Evolutionary conservation across 2,329 filamentous ascomycete species (phyloP).

Genomic region (Ambrosiella cleistominuta): DNA sequence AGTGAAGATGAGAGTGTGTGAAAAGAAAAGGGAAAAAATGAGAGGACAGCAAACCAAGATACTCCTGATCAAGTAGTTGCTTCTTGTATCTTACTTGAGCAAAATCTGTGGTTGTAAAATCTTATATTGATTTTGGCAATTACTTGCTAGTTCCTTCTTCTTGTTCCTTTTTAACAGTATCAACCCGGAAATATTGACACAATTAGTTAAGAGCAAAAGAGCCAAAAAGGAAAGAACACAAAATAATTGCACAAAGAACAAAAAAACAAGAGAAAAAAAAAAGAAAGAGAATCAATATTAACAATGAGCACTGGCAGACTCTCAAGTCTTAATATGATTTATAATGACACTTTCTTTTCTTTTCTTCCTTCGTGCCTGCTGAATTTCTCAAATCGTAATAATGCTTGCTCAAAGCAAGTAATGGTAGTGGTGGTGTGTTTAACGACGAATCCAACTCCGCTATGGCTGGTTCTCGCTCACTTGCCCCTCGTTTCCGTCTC

Average conservation of each 20-base stretch:
- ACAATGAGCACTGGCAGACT: neutral
- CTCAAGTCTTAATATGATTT: neutral
- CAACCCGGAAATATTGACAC: neutral
- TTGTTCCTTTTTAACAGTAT: neutral
- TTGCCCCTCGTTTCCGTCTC: neutral
- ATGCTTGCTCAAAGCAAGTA: too few species aligned
- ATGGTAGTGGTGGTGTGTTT: neutral
- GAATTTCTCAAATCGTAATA: too few species aligned
- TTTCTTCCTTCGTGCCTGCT: neutral
- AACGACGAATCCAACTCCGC: neutral
- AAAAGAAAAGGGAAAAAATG: constrained; percentile 1
- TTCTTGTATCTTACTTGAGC: neutral
- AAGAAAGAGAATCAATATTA: neutral
- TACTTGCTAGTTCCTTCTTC: neutral
- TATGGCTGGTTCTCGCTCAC: neutral
- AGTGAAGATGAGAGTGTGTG: neutral
- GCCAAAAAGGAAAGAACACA: neutral
- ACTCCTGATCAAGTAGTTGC: neutral
- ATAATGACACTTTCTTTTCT: neutral
- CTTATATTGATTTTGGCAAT: neutral
- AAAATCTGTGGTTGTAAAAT: neutral
- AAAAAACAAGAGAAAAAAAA: neutral
- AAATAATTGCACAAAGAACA: neutral
- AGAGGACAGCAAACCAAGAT: neutral
- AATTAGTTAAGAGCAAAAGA: neutral